Evolutionary conservation across 2,329 filamentous ascomycete species (phyloP), one percentile per base, ranked within the genome.

Genomic region (Epichloe baconii): DNA sequence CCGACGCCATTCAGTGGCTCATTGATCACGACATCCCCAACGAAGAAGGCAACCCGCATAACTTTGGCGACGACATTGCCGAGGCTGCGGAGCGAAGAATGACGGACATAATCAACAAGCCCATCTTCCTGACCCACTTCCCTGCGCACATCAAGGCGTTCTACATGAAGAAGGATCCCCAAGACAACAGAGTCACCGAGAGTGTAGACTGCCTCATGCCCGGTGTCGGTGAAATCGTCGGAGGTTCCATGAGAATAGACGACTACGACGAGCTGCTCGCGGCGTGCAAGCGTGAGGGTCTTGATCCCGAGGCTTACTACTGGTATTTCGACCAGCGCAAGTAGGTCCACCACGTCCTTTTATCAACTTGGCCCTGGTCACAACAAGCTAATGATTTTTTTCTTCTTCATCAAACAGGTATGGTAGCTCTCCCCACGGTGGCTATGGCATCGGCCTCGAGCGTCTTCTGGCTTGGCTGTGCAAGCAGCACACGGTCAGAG

Each of bases 261-360:
- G 83, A 87, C 65, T 88, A 87, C 65, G 86, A 95, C 14, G 89
- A 95, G 75, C 73, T 96, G 58, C 83, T 96, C 76, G 83, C 77
- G 23, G 93, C 88, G 1, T 98, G 94, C 67, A 82, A 88, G 69
- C 81, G 85, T 55, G 86, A 96, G 70, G 85, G 84, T 41, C 94
- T 97, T 66, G 82, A 87, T 61, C 81, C 89, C 19, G 79, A 79
- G 60, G 83, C 85, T 44, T 97, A 97, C 73, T 97, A 94, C 77
- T 98, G 93, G 93, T 98, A 97, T 74, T 94, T 89, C 35, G 93
- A 96, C 71, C 89, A 95, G 79, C 78, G 90, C 66, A 95, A 93
- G 87, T 59, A 50, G 53, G 58, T 52, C 14, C 11, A 36, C 4
- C 17, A 5, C 23, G 5, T 47, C 36, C 17, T 34, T 3, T 2